A percentile compares a stretch with the other conserved stretches of the same genome.
Evolutionary conservation across 169 alveolate species (phyloP).

Genomic region (Plasmodium gallinaceum): DNA sequence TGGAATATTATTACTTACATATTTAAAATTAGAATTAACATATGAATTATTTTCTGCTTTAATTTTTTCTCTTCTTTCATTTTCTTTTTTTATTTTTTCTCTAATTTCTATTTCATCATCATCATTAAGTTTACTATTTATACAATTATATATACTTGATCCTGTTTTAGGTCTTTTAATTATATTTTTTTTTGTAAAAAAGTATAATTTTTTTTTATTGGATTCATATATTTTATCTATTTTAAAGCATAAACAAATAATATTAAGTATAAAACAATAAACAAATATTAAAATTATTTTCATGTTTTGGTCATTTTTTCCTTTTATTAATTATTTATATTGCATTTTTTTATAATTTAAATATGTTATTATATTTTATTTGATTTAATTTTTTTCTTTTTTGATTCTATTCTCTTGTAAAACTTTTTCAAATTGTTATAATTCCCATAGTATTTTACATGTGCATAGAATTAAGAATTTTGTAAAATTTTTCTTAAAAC

Average conservation of each 20-base stretch:
- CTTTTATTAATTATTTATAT: neutral
- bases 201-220: slow-evolving; percentile 41
- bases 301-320: slow-evolving; percentile 76
- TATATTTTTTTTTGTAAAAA: slow-evolving; percentile 1
- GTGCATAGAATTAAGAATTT: neutral
- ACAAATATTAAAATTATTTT: slow-evolving; percentile 25
- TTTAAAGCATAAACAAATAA: slow-evolving; percentile 55
- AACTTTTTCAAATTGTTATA: too few species aligned
- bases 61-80: slow-evolving; percentile 29
- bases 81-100: slow-evolving; percentile 61
- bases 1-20: slow-evolving; percentile 59
- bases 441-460: too few species aligned
- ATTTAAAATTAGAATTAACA: slow-evolving; percentile 43
- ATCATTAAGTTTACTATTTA: neutral
- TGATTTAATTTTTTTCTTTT: neutral
- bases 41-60: slow-evolving; percentile 35
- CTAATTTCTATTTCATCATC: slow-evolving; percentile 48
- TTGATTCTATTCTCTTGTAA: neutral
- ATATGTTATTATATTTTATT: neutral
- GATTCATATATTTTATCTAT: slow-evolving; percentile 28
- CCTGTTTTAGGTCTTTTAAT: slow-evolving; percentile 24
- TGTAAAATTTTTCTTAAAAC: neutral
- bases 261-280: slow-evolving; percentile 24
- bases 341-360: neutral
- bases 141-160: slow-evolving; percentile 11